phyloP scores from a whole-genome alignment of 2,329 filamentous ascomycete species.

The Purpureocillium takamizusanense region DNA sequence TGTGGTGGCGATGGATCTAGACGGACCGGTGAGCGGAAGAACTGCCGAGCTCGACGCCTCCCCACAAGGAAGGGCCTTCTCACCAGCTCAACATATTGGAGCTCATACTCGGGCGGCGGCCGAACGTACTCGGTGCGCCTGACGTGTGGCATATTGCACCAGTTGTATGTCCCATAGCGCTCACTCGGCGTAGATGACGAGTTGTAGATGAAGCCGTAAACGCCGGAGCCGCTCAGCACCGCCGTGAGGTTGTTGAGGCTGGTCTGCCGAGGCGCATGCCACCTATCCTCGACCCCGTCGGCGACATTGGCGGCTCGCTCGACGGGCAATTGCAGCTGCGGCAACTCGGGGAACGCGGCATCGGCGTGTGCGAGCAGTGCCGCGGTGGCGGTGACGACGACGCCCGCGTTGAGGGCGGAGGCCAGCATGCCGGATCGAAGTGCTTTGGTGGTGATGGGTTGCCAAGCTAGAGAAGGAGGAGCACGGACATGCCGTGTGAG shows the following conservation, averaged over 20 bases:
- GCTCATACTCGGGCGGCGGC: slow-evolving; percentile 44
- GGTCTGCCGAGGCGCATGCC: slow-evolving; percentile 48
- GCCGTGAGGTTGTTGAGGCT: slow-evolving; percentile 51
- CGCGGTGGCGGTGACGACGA: too few species aligned
- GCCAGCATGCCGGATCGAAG: neutral
- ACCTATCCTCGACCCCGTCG: slow-evolving; percentile 31
- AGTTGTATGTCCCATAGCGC: slow-evolving; percentile 62
- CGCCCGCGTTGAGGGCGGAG: neutral
- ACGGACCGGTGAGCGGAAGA: neutral
- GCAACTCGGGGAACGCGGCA: too few species aligned
- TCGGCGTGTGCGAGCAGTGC: neutral
- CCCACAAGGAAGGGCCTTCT: slow-evolving; percentile 17
- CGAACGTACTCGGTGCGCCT: slow-evolving; percentile 54
- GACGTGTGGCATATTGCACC: slow-evolving; percentile 86
- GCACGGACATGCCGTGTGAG: too few species aligned
- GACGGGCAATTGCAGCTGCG: neutral
- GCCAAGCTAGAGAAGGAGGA: too few species aligned
- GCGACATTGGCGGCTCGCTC: neutral
- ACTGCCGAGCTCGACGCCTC: too few species aligned
- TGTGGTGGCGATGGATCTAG: slow-evolving; percentile 74
- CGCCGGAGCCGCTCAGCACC: slow-evolving; percentile 49
- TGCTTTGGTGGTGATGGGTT: too few species aligned
- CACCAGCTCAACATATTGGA: slow-evolving; percentile 70
- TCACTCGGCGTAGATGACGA: slow-evolving; percentile 47
- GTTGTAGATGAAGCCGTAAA: slow-evolving; percentile 69